Conservation (phyloP, 2,329 filamentous ascomycete genomes). For the Drechslerella coelobrocha region DNA sequence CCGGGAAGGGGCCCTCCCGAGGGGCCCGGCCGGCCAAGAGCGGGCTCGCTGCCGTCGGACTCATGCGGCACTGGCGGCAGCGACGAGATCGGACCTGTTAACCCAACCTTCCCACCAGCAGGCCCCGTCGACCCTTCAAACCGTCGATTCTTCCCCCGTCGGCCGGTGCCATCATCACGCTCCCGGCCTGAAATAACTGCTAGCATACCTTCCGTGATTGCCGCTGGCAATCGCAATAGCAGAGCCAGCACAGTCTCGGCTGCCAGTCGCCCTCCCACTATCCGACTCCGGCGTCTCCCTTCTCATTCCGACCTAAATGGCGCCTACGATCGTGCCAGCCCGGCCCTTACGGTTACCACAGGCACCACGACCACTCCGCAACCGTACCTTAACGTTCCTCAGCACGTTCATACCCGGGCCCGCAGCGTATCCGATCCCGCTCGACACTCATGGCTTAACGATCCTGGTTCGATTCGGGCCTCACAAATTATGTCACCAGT, state of each 20-base stretch:
- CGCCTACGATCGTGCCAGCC: conserved; percentile 27
- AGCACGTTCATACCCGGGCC: conserved; percentile 21
- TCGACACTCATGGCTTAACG: conserved; percentile 45
- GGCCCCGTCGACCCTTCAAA: neutral
- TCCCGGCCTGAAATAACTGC: conserved; percentile 19
- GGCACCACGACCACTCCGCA: conserved; percentile 4
- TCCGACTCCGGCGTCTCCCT: conserved; percentile 44
- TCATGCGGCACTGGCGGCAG: neutral
- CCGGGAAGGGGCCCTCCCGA: conserved; percentile 25
- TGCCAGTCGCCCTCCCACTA: conserved; percentile 37
- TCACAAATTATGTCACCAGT: conserved; percentile 48
- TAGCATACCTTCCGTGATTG: conserved; percentile 43
- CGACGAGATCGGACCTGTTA: conserved; percentile 26
- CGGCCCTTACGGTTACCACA: neutral
- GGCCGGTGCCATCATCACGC: conserved; percentile 23
- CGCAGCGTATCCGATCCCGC: conserved; percentile 40
- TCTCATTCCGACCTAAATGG: conserved; percentile 39
- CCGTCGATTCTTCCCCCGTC: conserved; percentile 41
- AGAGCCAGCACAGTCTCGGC: conserved; percentile 34
- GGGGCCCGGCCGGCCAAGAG: conserved; percentile 12
- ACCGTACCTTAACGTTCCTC: conserved; percentile 23
- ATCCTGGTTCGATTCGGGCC: conserved; percentile 19
- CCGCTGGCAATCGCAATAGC: conserved; percentile 19
- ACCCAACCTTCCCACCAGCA: neutral
- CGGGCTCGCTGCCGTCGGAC: neutral